These are phyloP conservation scores for Fomes fomentarius DNA, from an alignment of 1,284 basidiomycete genomes.

Conservation along the genomic window DNA sequence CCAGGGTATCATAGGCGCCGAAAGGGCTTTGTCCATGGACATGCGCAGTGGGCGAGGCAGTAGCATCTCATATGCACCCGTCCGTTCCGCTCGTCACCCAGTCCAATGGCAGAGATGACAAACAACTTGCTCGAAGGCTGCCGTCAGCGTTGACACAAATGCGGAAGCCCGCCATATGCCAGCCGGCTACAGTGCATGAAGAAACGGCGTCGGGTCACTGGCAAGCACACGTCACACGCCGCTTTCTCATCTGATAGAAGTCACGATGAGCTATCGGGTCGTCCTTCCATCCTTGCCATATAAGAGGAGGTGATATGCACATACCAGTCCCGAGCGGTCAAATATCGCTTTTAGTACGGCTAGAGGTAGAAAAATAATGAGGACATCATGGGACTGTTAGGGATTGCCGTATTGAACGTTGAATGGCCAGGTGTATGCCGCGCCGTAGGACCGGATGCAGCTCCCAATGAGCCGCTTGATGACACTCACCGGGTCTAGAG, in stretches of 20 bases:
- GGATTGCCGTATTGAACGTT: too few relatives aligned
- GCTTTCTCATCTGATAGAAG: not conserved
- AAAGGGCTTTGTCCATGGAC: conserved; percentile 4
- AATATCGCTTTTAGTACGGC: not conserved
- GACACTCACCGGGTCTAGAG: not conserved
- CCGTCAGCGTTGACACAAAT: not conserved
- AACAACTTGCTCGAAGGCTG: not conserved
- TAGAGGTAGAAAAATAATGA: too few relatives aligned
- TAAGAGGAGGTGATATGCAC: not conserved
- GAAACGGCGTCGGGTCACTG: not conserved
- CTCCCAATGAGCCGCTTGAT: not conserved
- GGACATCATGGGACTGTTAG: too few relatives aligned
- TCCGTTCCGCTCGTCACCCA: too few relatives aligned
- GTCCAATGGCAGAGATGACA: too few relatives aligned
- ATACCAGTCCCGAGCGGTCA: conserved; percentile 1
- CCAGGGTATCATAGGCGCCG: conserved; percentile 7
- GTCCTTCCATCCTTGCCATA: not conserved
- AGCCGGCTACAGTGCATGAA: not conserved
- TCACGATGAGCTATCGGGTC: conserved; percentile 1
- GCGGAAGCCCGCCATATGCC: not conserved
- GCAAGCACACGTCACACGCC: not conserved
- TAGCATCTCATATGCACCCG: too few relatives aligned
- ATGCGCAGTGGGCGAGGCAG: conserved; percentile 7
- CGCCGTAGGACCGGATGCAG: not conserved
- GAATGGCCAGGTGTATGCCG: not conserved